phyloP scores from a whole-genome alignment of 306 rosid genomes.

The Vigna reflexopilosa region DNA sequence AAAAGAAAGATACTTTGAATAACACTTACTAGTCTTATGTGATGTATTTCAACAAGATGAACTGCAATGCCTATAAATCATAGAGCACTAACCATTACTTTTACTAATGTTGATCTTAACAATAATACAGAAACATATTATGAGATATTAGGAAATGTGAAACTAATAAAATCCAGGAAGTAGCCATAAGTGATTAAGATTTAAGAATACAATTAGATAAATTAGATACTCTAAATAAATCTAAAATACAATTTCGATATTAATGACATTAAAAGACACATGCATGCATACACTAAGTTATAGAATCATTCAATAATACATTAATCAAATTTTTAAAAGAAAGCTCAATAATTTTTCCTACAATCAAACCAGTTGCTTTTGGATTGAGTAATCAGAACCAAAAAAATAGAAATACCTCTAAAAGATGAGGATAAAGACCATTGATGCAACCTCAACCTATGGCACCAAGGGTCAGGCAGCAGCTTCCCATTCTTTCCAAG shows the following conservation, averaged over 20 bases:
- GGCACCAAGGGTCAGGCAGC: slow-evolving; percentile 98
- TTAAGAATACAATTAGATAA: slow-evolving; percentile 4
- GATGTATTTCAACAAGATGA: neutral
- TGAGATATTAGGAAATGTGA: neutral
- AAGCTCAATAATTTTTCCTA: slow-evolving; percentile 1
- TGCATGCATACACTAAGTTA: neutral
- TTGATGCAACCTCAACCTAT: slow-evolving; percentile 96
- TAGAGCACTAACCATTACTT: neutral
- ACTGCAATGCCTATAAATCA: neutral
- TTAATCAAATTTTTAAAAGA: slow-evolving; percentile 27
- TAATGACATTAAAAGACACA: neutral
- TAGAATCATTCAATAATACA: slow-evolving; percentile 4
- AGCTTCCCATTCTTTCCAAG: slow-evolving; percentile 99
- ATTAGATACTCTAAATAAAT: neutral
- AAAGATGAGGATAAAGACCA: slow-evolving; percentile 90
- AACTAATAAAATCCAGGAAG: neutral
- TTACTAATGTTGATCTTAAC: neutral
- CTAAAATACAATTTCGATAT: neutral
- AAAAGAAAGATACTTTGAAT: neutral
- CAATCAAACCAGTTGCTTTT: slow-evolving; percentile 31
- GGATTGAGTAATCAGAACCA: slow-evolving; percentile 43
- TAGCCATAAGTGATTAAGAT: neutral
- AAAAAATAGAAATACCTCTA: slow-evolving; percentile 68
- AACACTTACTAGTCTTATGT: neutral
- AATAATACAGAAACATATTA: neutral